Base-by-base conservation (phyloP, 2,329 filamentous ascomycete species). In the Tolypocladium capitatum region DNA sequence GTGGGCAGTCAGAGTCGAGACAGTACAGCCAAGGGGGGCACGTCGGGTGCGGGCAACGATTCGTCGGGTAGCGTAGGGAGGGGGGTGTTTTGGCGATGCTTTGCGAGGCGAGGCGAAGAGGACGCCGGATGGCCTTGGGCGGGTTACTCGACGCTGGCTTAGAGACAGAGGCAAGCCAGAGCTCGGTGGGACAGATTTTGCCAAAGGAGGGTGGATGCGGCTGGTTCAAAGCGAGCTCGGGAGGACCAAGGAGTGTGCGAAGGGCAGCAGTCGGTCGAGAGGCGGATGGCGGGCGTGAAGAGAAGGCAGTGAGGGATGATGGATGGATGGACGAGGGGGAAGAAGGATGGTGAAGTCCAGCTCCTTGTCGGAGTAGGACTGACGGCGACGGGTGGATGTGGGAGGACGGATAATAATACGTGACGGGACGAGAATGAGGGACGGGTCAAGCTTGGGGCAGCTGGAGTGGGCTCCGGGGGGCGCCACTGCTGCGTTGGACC, bases 1-100 rank as follows among this genome's bases (percentile, higher is more conserved):
- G 56, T 65, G 72, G 67, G 66, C 68, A 70, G 65, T 63, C 52
- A 64, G 60, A 69, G 68, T 71, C 69, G 71, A 62, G 45, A 46
- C 42, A 57, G 43, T 18, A 35, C n/a, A 11, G 32, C 13, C 14
- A 30, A 5, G 9, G 56, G 51, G 45, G 72, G 72, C 71, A 74
- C 66, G 67, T 66, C 64, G 60, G 58, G 62, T 64, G 66, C 64
- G 60, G 57, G 54, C 27, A 32, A 21, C 30, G 10, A 11, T 21
- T 48, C 51, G 24, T 49, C 36, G 51, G 53, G 56, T 54, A 46
- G 48, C 49, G 52, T 49, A 48, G 43, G 45, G 46, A 47, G 52
- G 56, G 48, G 53, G 43, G 42, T 30, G 33, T 40, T 27, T 34
- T 45, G 31, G 48, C 33, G 46, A 21, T 34, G 16, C 13, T 21